Evolutionary conservation across 345 rosid species (phyloP), one percentile per base, ranked within the genome.

Genomic region (Populus pruinosa): DNA sequence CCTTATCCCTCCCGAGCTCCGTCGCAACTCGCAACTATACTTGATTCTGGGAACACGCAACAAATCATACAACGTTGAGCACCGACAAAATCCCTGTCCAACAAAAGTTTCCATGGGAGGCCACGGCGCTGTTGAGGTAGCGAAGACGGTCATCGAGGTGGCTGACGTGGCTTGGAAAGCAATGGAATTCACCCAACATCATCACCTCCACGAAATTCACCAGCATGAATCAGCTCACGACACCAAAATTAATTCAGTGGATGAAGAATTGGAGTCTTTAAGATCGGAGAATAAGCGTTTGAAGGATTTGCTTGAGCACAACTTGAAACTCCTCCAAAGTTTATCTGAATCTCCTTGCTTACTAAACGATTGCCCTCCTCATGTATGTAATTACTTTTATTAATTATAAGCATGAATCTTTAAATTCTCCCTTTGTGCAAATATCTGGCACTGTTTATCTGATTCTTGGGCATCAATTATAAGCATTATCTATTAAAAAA

Each of bases 161-260:
- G 98, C 99, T 4, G 98, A 95, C 82, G 92, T 92, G 63, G 96
- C 98, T 0, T 93, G 94, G 96, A 85, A 85, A 33, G 97, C 98
- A 67, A 78, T 89, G 78, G 97, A 93, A 83, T 69, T 81, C 69
- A 79, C 81, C 71, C 94, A 93, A 38, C 91, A 88, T 84, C 86
- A 80, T 76, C 91, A 88, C 59, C 81, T 71, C 31, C 83, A 77
- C 76, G 80, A 80, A 33, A 64, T 67, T 25, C 77, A 74, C 23
- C 76, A 77, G 12, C 76, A 49, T 21, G 65, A 59, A 9, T n/a
- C 74, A 2, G 61, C 31, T 10, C 31, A 70, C 10, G 43, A 56
- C 35, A 33, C 82, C 53, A 31, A 72, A 82, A 50, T 56, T 74
- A 27, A 38, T 49, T 47, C 61, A 69, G 23, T 83, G 70, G 87